Evolutionary conservation across 345 rosid species (phyloP), one percentile per base, ranked within the genome.

Genomic region (Boechera stricta): DNA sequence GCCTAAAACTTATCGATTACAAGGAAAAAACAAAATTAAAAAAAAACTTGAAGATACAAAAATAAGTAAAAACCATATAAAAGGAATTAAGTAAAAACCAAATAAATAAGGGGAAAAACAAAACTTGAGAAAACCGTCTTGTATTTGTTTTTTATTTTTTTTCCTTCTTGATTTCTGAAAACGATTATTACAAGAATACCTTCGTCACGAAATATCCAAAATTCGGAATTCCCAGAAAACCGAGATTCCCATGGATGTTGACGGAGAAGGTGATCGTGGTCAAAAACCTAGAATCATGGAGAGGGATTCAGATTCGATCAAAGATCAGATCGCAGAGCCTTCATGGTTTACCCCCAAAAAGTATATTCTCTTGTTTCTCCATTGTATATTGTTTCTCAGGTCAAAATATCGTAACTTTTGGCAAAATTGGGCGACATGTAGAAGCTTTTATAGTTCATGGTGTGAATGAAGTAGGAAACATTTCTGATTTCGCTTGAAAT

Each of bases 271-370:
- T 79, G 82, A 77, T 54, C 77, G 73, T 18, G 70, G 75, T 5
- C 64, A 57, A 33, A 83, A 64, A 69, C 82, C 74, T 45, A 15
- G 5, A 58, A 78, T 26, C 53, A 31, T 49, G 69, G 81, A 82
- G 71, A 81, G 82, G 85, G 86, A 48, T 24, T 78, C 72, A 33
- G 78, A 59, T 73, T 69, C 85, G 0, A 48, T 48, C 33, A 38
- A 84, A 36, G 77, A 64, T 26, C 60, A 92, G 28, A 78, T 77
- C 73, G 67, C 84, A 7, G 61, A 71, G 10, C 90, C 91, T 59
- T 91, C 97, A 9, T 91, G 97, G 97, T 90, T 93, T 81, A 82
- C 94, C 29, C 96, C 98, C 6, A 83, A 80, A 74, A 88, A 85
- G 98, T 93, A 53, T 47, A 0, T 51, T 15, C 21, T 77, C 38